A percentile compares a stretch with the other conserved stretches of the same genome.
Evolutionary conservation across 257 asterid genomes (phyloP).

Genomic region (Solanum megistacrolobum): DNA sequence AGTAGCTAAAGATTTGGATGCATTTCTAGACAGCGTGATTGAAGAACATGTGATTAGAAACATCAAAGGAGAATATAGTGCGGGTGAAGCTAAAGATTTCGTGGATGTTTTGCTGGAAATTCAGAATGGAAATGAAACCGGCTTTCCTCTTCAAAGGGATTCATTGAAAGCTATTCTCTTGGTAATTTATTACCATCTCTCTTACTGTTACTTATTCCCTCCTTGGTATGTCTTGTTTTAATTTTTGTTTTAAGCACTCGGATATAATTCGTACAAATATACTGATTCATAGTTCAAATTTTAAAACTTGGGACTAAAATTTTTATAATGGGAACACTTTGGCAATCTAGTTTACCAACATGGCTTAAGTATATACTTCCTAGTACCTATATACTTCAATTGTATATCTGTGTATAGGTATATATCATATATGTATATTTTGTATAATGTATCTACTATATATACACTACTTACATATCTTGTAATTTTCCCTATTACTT

Average conservation of each 20-base stretch:
- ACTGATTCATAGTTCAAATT: not conserved
- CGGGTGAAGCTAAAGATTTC: constrained; percentile 4
- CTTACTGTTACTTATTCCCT: no score
- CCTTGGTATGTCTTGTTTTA: not conserved
- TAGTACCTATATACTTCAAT: no score
- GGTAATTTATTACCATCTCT: constrained; percentile 7
- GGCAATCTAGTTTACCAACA: not conserved
- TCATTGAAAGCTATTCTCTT: constrained; percentile 25
- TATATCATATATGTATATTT: no score
- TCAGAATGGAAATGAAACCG: constrained; percentile 3
- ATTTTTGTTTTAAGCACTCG: not conserved
- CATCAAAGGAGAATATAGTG: not conserved
- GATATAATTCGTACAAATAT: not conserved
- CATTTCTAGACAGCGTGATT: constrained; percentile 19
- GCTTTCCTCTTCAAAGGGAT: constrained; percentile 13
- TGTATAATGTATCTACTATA: no score
- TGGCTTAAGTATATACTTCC: not conserved
- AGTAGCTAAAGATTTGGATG: constrained; percentile 11
- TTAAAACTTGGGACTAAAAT: not conserved
- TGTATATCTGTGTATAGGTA: no score
- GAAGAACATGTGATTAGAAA: constrained; percentile 1
- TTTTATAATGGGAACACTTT: not conserved
- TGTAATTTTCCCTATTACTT: no score
- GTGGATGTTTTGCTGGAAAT: constrained; percentile 17
- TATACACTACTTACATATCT: no score